A percentile compares a stretch with the other conserved stretches of the same genome.
Conservation (phyloP, 805 yeast species). For the Teunomyces panamensis region DNA sequence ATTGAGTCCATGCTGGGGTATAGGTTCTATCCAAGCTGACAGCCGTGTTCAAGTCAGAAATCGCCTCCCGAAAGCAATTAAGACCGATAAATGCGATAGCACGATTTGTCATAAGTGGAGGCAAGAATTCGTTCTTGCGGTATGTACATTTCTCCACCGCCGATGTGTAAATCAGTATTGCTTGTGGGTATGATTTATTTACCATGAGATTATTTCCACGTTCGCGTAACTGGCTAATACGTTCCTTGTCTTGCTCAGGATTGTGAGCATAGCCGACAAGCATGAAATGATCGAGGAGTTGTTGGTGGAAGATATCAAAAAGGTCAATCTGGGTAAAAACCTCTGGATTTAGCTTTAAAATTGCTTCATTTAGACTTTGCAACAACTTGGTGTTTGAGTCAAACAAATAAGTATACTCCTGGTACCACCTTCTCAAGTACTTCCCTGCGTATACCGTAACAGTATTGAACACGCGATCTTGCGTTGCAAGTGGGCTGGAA, state of each 20-base stretch:
- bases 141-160: constrained; percentile 26
- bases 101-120: constrained; percentile 37
- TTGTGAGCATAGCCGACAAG: background rate
- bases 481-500: background rate
- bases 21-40: constrained; percentile 28
- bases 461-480: background rate
- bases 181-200: constrained; percentile 36
- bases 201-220: constrained; percentile 40
- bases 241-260: background rate
- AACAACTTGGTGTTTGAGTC: background rate
- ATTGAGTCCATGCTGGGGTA: constrained; percentile 43
- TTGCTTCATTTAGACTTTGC: too few species aligned
- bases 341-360: too few species aligned
- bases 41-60: constrained; percentile 33
- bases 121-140: constrained; percentile 13
- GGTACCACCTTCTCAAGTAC: background rate
- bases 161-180: constrained; percentile 36
- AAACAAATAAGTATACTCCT: background rate
- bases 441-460: background rate
- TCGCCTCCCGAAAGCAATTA: constrained; percentile 39
- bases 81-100: constrained; percentile 42
- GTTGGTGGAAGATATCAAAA: background rate
- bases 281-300: constrained; percentile 2
- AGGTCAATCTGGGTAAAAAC: too few species aligned
- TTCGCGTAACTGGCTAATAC: constrained; percentile 27